phyloP scores from a whole-genome alignment of 768 basidiomycete genomes.

The Leccinum incarnatum region DNA sequence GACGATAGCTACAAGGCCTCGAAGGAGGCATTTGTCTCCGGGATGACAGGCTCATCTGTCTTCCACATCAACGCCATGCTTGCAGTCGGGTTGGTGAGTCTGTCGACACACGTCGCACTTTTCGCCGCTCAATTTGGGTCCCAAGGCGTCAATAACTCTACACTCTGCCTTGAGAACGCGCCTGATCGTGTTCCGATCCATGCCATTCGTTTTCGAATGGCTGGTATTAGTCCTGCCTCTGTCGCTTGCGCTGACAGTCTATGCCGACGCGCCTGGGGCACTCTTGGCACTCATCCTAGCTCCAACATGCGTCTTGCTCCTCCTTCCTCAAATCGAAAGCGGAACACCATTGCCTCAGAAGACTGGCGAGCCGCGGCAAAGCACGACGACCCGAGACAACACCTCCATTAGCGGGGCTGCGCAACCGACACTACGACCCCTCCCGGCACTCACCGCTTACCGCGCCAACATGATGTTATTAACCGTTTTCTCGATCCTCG shows the following conservation, averaged over 20 bases:
- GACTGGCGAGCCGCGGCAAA: constrained; percentile 4
- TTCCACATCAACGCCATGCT: constrained; percentile 67
- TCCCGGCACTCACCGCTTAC: constrained; percentile 83
- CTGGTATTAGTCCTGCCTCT: constrained; percentile 69
- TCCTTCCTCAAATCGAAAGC: constrained; percentile 40
- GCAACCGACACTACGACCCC: constrained; percentile 31
- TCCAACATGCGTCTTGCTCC: constrained; percentile 44
- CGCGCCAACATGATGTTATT: constrained; percentile 94
- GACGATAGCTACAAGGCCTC: constrained; percentile 57
- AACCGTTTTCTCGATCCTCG: constrained; percentile 87
- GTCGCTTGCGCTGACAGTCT: constrained; percentile 78
- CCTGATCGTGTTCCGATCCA: constrained; percentile 34
- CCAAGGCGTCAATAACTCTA: constrained; percentile 68
- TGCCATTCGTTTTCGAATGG: constrained; percentile 54
- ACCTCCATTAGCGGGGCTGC: neutral
- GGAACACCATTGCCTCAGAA: constrained; percentile 56
- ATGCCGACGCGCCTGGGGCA: constrained; percentile 53
- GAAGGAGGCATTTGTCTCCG: constrained; percentile 83
- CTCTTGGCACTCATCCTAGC: constrained; percentile 50
- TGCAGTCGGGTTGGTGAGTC: constrained; percentile 58
- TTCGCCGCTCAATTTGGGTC: constrained; percentile 18
- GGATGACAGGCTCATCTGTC: constrained; percentile 67
- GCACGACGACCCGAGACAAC: neutral
- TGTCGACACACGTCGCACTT: neutral
- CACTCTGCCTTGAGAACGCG: constrained; percentile 60